These are phyloP conservation scores for Tetraselmis chui DNA, from an alignment of 139 green algal species.

Conservation along the genomic window DNA sequence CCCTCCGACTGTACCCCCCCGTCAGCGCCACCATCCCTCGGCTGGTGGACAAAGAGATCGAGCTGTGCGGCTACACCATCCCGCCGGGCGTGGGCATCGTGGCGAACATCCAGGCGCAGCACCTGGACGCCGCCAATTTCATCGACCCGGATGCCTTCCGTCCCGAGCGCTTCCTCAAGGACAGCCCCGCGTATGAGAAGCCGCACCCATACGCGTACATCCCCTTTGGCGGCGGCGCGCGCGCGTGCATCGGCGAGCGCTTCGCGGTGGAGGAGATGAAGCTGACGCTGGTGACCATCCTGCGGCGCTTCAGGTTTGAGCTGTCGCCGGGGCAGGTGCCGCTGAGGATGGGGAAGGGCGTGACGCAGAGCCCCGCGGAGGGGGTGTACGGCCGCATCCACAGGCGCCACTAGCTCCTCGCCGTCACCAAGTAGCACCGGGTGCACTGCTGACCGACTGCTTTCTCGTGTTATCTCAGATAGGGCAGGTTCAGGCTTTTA, in stretches of 20 bases:
- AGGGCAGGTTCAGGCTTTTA: too few species aligned
- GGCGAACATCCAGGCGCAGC: conserved; percentile 28
- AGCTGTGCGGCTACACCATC: conserved; percentile 7
- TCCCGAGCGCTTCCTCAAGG: conserved; percentile 50
- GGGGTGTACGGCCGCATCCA: too few species aligned
- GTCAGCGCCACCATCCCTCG: conserved; percentile 8
- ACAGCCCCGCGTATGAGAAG: not conserved
- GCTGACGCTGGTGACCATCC: not conserved
- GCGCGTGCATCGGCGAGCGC: conserved; percentile 17
- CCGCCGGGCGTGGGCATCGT: not conserved
- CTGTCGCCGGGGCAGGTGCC: not conserved
- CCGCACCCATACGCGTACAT: conserved; percentile 17
- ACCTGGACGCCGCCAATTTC: conserved; percentile 38
- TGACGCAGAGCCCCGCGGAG: too few species aligned
- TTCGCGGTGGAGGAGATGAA: not conserved
- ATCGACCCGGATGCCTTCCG: conserved; percentile 29
- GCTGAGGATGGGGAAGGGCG: too few species aligned
- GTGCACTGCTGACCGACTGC: too few species aligned
- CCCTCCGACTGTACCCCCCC: conserved; percentile 46
- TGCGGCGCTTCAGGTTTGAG: not conserved
- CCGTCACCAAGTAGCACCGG: too few species aligned
- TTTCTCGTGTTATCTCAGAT: too few species aligned
- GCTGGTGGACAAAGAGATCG: not conserved
- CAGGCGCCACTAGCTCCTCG: too few species aligned
- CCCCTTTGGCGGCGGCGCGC: conserved; percentile 19